Base-by-base conservation (phyloP, 495 filamentous ascomycete genomes). In the Geoglossum glabrum region DNA sequence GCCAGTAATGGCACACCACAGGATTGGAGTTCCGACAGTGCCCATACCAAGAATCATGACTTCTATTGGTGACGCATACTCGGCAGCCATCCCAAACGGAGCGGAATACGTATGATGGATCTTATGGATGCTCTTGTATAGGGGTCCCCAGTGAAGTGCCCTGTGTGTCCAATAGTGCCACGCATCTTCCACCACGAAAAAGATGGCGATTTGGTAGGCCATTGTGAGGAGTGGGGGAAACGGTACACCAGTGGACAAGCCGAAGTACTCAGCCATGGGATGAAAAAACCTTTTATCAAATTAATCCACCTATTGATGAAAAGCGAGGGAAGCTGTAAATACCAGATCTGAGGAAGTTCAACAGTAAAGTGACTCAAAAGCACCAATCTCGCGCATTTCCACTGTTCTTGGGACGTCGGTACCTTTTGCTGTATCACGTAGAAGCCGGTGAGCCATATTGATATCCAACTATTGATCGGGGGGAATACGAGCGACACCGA, bases 141-240 rank as follows among this genome's bases (percentile, higher is more conserved):
- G 81, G 28, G 86, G 85, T 6, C 87, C 89, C 81, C 90, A 95
- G 77, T 98, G 92, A 64, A 98, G 78, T 27, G 84, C 84, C 61
- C 92, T 88, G 72, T 98, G 92, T 54, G 79, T 82, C 80, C 90
- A 98, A 75, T 98, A 98, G 68, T 98, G 92, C 93, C 93, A 98
- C 54, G 93, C 76, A 70, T 98, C 92, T 69, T 98, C 92, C 64
- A 96, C 67, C 45, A 97, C 78, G 70, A 98, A 98, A 76, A 98
- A 95, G 65, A 96, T 74, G 38, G 83, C 78, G 59, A 98, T 94
- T 59, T 98, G 92, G 64, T 84, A 83, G 54, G 84, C 85, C 76
- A 98, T 98, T 57, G 80, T 93, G 67, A 78, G 81, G 62, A 85
- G 58, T 9, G 80, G 70, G 10, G 92, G 92, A 76, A 98, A 98